A percentile compares a stretch with the other conserved stretches of the same genome.
These are phyloP conservation scores for Ceratocystis lukuohia DNA, from an alignment of 2,329 filamentous ascomycete species.

Conservation along the genomic window DNA sequence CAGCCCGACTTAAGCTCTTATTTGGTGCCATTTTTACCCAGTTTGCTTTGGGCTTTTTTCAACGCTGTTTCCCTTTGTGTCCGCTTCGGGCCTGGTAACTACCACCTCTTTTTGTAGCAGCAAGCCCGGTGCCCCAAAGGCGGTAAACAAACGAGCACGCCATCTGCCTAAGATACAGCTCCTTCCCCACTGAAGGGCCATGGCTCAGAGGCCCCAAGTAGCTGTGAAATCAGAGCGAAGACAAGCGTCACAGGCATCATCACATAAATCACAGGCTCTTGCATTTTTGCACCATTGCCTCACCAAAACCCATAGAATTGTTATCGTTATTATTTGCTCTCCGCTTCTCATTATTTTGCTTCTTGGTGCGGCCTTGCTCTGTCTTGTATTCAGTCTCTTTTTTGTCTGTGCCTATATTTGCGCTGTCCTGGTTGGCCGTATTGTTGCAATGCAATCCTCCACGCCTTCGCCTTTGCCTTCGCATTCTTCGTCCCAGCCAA, in stretches of 20 bases:
- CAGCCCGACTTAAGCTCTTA: background rate
- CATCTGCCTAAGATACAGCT: background rate
- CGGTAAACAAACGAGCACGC: background rate
- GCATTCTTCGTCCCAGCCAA: background rate
- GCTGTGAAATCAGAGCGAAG: background rate
- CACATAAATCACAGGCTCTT: background rate
- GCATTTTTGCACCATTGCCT: background rate
- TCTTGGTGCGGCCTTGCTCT: conserved; percentile 12
- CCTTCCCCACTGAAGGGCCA: background rate
- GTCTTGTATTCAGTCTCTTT: conserved; percentile 16
- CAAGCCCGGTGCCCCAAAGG: background rate
- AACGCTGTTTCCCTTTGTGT: background rate
- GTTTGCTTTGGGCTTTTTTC: background rate
- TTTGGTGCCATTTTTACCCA: background rate
- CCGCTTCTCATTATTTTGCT: conserved; percentile 12
- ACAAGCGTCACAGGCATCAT: background rate
- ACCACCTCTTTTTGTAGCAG: background rate
- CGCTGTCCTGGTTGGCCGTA: conserved; percentile 9
- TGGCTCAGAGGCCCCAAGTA: background rate
- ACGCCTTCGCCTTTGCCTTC: conserved; percentile 4
- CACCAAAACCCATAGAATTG: background rate
- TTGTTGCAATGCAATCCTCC: conserved; percentile 8
- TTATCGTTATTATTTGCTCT: conserved; percentile 11
- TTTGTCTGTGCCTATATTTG: conserved; percentile 15
- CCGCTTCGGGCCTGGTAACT: background rate